These are phyloP conservation scores for Sungouiozyma ichnusensis DNA, from an alignment of 805 yeast genomes.

Conservation along the genomic window DNA sequence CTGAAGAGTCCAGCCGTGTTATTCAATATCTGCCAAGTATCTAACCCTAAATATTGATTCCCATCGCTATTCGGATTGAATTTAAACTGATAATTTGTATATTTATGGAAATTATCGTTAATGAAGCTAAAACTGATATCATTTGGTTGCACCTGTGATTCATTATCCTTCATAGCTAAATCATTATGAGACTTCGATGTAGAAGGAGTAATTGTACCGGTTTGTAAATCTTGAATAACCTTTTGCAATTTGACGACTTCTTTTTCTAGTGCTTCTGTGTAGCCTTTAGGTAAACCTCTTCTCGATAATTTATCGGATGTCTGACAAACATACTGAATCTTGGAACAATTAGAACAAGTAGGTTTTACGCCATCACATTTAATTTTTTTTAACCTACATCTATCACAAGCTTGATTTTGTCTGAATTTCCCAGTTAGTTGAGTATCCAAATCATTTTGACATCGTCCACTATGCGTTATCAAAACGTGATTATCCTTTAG, in stretches of 20 bases:
- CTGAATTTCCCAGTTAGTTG: conserved; percentile 27
- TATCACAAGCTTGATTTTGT: conserved; percentile 72
- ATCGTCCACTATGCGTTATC: too few relatives aligned
- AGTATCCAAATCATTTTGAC: too few relatives aligned
- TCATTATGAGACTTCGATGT: too few relatives aligned
- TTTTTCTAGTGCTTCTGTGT: conserved; percentile 63
- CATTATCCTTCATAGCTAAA: too few relatives aligned
- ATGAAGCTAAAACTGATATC: conserved; percentile 7
- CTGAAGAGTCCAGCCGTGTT: not conserved
- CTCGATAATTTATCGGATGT: conserved; percentile 66
- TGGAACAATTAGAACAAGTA: conserved; percentile 51
- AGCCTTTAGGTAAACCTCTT: conserved; percentile 72
- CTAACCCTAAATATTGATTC: conserved; percentile 14
- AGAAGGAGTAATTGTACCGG: too few relatives aligned
- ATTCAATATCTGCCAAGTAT: conserved; percentile 16
- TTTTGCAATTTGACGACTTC: conserved; percentile 52
- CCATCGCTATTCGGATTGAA: conserved; percentile 4
- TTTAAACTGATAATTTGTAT: conserved; percentile 11
- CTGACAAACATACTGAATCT: conserved; percentile 56
- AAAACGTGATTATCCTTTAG: too few relatives aligned
- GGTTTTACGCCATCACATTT: conserved; percentile 47
- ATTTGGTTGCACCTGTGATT: not conserved
- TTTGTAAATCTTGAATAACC: conserved; percentile 4
- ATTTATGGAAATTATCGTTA: conserved; percentile 20
- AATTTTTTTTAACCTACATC: conserved; percentile 48